phyloP scores from a whole-genome alignment of 257 asterid genomes.

The Gentiana dahurica region DNA sequence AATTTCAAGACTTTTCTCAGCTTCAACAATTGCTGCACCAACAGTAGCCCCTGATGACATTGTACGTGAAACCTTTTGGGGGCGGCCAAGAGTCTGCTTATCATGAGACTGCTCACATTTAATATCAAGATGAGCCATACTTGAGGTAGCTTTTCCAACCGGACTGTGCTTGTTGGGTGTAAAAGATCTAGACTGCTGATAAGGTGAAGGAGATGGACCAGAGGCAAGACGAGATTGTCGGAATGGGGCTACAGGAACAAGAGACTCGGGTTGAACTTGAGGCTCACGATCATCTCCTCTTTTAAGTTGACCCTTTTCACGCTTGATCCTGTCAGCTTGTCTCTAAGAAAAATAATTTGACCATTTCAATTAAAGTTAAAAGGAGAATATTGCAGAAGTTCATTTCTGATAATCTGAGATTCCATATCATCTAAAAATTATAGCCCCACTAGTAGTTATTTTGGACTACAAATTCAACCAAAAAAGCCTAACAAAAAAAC shows the following conservation, averaged over 20 bases:
- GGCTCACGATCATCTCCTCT: conserved; percentile 89
- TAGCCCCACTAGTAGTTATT: neutral
- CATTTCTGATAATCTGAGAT: neutral
- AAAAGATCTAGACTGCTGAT: conserved; percentile 32
- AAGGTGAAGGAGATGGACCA: conserved; percentile 81
- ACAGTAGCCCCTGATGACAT: conserved; percentile 52
- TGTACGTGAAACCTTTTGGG: conserved; percentile 53
- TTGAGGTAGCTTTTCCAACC: conserved; percentile 43
- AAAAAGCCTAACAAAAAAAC: neutral
- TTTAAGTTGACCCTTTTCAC: conserved; percentile 61
- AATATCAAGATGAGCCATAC: conserved; percentile 35
- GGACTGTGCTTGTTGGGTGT: conserved; percentile 23
- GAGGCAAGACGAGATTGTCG: conserved; percentile 96
- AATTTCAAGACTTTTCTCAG: conserved; percentile 63
- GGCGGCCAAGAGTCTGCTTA: conserved; percentile 21
- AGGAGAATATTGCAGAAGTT: conserved; percentile 1
- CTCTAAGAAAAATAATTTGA: conserved; percentile 30
- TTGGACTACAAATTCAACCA: neutral
- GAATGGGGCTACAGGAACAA: conserved; percentile 79
- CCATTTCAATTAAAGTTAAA: neutral
- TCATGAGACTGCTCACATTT: conserved; percentile 26
- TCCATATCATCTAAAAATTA: neutral
- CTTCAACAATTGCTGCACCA: conserved; percentile 94
- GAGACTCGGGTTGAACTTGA: conserved; percentile 51
- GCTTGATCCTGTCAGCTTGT: conserved; percentile 86